These are phyloP conservation scores for Zanthoxylum bungeanum DNA, from an alignment of 345 rosid species.

Conservation along the genomic window DNA sequence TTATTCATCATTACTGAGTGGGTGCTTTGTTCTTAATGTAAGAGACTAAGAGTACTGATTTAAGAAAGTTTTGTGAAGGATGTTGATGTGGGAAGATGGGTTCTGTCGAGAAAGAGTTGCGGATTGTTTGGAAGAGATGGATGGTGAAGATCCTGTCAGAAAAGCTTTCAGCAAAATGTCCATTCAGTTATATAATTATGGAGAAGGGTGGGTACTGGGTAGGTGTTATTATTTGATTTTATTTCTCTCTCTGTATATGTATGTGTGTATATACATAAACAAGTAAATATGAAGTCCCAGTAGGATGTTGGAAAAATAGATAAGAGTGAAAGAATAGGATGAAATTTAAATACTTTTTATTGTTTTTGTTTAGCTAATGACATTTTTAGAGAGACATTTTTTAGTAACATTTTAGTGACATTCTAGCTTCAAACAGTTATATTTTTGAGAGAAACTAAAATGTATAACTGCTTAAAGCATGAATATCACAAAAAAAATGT, in stretches of 20 bases:
- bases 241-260: background rate
- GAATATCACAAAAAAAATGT: no score
- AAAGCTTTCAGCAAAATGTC: conserved; percentile 99
- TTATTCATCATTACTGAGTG: background rate
- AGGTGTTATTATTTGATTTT: conserved; percentile 47
- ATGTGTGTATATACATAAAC: background rate
- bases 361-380: conserved; percentile 10
- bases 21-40: background rate
- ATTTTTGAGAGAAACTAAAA: no score
- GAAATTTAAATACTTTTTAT: background rate
- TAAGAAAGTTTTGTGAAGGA: conserved; percentile 43
- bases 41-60: background rate
- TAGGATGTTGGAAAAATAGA: background rate
- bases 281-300: background rate
- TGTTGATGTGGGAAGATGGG: conserved; percentile 99
- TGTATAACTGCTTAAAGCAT: no score
- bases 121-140: conserved; percentile 79
- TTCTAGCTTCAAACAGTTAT: no score
- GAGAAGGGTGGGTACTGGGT: conserved; percentile 99
- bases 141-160: conserved; percentile 90
- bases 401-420: no score
- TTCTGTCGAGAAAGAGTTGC: conserved; percentile 79
- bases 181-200: conserved; percentile 98
- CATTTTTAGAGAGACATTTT: no score
- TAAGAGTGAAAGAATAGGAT: background rate